Base-by-base conservation (phyloP, 2,329 filamentous ascomycete genomes). In the Cladorrhinum sp. region DNA sequence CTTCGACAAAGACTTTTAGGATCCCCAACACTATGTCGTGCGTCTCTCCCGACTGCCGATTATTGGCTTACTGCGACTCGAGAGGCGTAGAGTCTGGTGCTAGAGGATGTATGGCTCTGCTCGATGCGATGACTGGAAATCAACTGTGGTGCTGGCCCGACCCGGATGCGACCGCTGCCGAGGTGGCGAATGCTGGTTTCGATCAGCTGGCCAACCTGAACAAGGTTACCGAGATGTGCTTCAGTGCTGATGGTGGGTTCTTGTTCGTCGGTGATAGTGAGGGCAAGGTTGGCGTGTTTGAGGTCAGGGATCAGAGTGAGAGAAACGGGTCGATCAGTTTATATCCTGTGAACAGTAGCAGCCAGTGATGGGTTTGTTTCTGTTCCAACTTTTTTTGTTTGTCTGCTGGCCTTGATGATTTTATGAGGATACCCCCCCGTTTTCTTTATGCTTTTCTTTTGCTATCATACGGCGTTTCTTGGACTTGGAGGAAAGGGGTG, bases 141-240 rank as follows among this genome's bases (percentile, higher is more conserved):
- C 69, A 74, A 63, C 64, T 77, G 8, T 78, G 75, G 75, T 73
- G 70, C 61, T 77, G 72, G 74, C 74, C 71, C 1, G 72, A 75
- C 27, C 70, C 66, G 22, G 65, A 69, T 8, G 67, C 64, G 0
- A 57, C 58, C 4, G 18, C 62, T n/a, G 29, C 52, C 22, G 70
- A 72, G 53, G 69, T 64, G 5, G 64, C 64, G 3, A 64, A 61
- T 24, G 56, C 62, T 3, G 70, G 68, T 0, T 71, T 72, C 25
- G 64, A 71, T 50, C 72, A 74, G 58, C 68, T 76, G 45, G 71
- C 72, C 23, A 69, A 74, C 23, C 63, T 78, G 48, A 68, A 64
- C 8, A 69, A 63, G 24, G 70, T 78, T 2, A 74, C 72, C 0
- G 75, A 78, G 64, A 65, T 78, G 50, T 67, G 68, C 5, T 78